Evolutionary conservation across 163 green algal genomes (phyloP).

Genomic region (Scenedesmus sp.): DNA sequence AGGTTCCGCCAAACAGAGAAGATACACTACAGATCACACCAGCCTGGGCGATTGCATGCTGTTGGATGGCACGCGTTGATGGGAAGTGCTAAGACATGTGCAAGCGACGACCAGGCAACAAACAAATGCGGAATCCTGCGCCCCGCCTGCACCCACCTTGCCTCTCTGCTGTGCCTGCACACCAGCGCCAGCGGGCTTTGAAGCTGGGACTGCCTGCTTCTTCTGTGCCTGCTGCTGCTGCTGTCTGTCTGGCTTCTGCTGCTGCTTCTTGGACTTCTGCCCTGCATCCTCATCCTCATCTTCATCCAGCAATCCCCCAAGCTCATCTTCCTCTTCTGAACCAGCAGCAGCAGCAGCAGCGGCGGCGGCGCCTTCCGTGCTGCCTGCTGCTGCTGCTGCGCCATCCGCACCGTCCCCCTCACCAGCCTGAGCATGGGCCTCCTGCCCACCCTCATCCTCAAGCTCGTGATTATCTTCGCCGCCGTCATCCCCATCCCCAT

Average conservation of each 20-base stretch:
- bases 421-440: not conserved
- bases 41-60: no score
- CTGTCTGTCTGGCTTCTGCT: not conserved
- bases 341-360: slow-evolving; percentile 14
- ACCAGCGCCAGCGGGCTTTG: slow-evolving; percentile 16
- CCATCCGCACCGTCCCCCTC: not conserved
- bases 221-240: slow-evolving; percentile 12
- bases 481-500: not conserved
- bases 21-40: no score
- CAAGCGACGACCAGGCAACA: no score
- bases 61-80: no score
- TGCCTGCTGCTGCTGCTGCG: slow-evolving; percentile 17
- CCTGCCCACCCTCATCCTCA: not conserved
- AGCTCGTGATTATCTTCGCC: not conserved
- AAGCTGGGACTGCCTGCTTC: not conserved
- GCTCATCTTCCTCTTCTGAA: slow-evolving; percentile 6
- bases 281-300: not conserved
- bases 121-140: not conserved
- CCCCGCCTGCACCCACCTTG: not conserved
- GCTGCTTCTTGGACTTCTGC: not conserved
- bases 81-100: no score
- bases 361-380: not conserved
- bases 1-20: no score
- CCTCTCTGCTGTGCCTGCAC: not conserved
- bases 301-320: not conserved